phyloP scores from a whole-genome alignment of 2,329 filamentous ascomycete genomes.

The Monosporascus ibericus region DNA sequence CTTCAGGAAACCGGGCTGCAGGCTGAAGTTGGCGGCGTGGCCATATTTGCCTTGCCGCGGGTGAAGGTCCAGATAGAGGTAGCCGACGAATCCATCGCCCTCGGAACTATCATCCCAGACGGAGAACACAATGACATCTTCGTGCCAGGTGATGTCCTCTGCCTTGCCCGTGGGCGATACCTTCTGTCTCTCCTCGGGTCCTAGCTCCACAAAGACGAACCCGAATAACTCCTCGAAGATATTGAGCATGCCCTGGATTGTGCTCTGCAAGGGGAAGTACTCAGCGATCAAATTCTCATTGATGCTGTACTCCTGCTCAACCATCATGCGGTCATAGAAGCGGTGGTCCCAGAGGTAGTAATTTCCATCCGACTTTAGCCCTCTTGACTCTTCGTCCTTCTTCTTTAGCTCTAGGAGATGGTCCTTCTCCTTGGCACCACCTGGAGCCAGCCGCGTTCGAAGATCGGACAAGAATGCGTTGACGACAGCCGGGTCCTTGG shows the following conservation, averaged over 20 bases:
- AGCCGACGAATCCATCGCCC: slow-evolving; percentile 69
- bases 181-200: slow-evolving; percentile 56
- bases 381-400: slow-evolving; percentile 55
- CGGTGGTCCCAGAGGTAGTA: slow-evolving; percentile 81
- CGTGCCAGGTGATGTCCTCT: slow-evolving; percentile 72
- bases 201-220: slow-evolving; percentile 69
- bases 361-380: slow-evolving; percentile 55
- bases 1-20: slow-evolving; percentile 65
- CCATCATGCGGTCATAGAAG: slow-evolving; percentile 74
- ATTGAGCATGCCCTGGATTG: slow-evolving; percentile 70
- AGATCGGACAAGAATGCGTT: slow-evolving; percentile 68
- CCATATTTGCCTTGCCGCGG: slow-evolving; percentile 78
- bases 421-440: slow-evolving; percentile 63
- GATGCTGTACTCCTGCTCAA: slow-evolving; percentile 73
- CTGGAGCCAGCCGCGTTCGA: slow-evolving; percentile 58
- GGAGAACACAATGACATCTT: slow-evolving; percentile 75
- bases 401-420: slow-evolving; percentile 71
- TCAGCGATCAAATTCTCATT: slow-evolving; percentile 76
- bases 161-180: slow-evolving; percentile 62
- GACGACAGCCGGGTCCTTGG: slow-evolving; percentile 67
- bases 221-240: slow-evolving; percentile 83
- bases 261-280: slow-evolving; percentile 73
- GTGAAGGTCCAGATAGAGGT: slow-evolving; percentile 77
- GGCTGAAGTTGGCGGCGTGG: slow-evolving; percentile 78
- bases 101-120: slow-evolving; percentile 74